A percentile compares a stretch with the other conserved stretches of the same genome.
Evolutionary conservation across 2,329 filamentous ascomycete genomes (phyloP).

Genomic region (Sporothrix pallida): DNA sequence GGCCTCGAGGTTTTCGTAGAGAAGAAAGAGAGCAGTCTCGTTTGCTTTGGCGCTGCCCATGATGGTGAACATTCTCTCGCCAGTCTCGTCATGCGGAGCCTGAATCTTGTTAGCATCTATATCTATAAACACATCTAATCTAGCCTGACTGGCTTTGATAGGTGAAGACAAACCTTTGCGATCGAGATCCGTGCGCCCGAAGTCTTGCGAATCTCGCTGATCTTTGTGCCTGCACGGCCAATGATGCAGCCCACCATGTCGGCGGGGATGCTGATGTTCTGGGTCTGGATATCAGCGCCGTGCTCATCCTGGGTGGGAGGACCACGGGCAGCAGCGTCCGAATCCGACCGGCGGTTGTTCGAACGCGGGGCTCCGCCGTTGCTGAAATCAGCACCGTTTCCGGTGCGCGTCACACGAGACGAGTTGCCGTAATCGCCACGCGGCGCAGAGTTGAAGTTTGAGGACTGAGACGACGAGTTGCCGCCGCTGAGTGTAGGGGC

Average conservation of each 20-base stretch:
- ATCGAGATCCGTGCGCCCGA: constrained; percentile 97
- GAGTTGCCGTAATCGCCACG: constrained; percentile 62
- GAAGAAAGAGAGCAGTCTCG: constrained; percentile 90
- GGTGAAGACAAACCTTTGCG: constrained; percentile 67
- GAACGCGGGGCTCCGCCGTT: constrained; percentile 67
- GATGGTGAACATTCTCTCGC: constrained; percentile 99
- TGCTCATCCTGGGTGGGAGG: constrained; percentile 92
- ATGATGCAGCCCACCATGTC: constrained; percentile 99
- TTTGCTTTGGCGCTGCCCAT: constrained; percentile 94
- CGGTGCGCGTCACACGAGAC: constrained; percentile 87
- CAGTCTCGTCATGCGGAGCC: constrained; percentile 94
- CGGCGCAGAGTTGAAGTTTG: constrained; percentile 47
- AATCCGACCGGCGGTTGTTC: constrained; percentile 80
- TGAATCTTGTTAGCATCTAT: constrained; percentile 43
- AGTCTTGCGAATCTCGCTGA: constrained; percentile 96
- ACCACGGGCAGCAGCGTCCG: constrained; percentile 78
- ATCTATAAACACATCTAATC: background rate
- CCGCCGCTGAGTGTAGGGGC: constrained; percentile 53
- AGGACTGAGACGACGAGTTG: constrained; percentile 42
- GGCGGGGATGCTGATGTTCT: constrained; percentile 98
- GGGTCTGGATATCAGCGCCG: constrained; percentile 95
- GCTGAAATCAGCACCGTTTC: constrained; percentile 97
- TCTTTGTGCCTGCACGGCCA: constrained; percentile 92
- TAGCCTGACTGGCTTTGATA: too few species aligned
- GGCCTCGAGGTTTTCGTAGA: constrained; percentile 98